Evolutionary conservation across 73 alveolate species (phyloP), one percentile per base, ranked within the genome.

Genomic region (Paramecium octaurelia): DNA sequence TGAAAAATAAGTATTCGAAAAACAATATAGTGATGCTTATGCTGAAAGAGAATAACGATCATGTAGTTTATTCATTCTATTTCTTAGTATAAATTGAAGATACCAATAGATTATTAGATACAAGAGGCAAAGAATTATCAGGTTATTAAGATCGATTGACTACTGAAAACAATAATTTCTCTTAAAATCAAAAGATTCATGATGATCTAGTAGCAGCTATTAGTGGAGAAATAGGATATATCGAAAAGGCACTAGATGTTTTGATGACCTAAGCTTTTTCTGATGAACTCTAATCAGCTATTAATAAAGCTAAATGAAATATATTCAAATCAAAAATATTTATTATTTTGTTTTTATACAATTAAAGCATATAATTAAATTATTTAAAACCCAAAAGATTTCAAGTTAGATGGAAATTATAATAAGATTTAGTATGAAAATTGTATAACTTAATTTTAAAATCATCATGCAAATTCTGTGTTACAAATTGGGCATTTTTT

Each of bases 1-100:
- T 18, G 91, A 80, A 80, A 31, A 44, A 35, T 59, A 31, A 18
- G 73, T 80, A 9, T 80, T 80, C 44, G 91, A 80, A 44, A 80
- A 80, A 80, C 40, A 80, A 80, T 80, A 80, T 80, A 42, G 91
- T 20, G 91, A 80, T 80, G 91, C 91, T 8, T 80, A 44, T 80
- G 29, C 48, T 11, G 91, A 80, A 80, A 80, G 91, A 80, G 91
- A 80, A 44, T 80, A 40, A 75, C 10, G 58, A 29, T 75, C 88
- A 75, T 38, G 88, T 75, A 75, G 3, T 29, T 3, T 14, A 31
- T 16, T 29, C 10, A 54, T n/a, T 38, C 9, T 12, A 38, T 44
- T 14, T 31, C 7, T 80, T 46, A 42, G 91, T 46, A 24, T 42
- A 42, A 35, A 80, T 80, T 43, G 91, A 80, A 42, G 91, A 80